Evolutionary conservation across 2,329 filamentous ascomycete genomes (phyloP), one percentile per base, ranked within the genome.

Genomic region (Penicillium glabrum): DNA sequence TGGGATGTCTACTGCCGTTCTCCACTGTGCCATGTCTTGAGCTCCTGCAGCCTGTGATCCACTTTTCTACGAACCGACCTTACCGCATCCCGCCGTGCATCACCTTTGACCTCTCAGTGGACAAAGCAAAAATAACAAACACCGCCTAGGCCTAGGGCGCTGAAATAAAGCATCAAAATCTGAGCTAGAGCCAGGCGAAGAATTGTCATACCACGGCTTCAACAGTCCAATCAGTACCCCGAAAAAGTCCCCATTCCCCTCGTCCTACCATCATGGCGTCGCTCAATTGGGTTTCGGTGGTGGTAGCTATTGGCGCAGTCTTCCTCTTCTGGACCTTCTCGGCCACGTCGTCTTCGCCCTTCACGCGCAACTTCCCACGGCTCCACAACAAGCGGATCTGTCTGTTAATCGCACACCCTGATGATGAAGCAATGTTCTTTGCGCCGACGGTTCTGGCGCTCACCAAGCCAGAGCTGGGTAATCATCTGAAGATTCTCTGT

Each of bases 391-490:
- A 96, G 82, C 87, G 90, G 69, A 91, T 99, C 70, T 89, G 90
- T 72, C 84, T 99, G 53, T 82, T 99, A 54, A 98, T 99, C 69
- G 95, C 95, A 23, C 95, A 99, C 77, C 95, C 95, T 0, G 95
- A 99, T 76, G 95, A 99, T 70, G 95, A 99, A 80, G 95, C 93
- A 74, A 99, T 99, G 95, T 99, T 99, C 82, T 99, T 99, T 77
- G 87, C 92, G 61, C 95, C 95, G 0, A 90, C 91, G 0, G 82
- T 98, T 14, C 82, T 96, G 66, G 87, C 90, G n/a, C 83, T 99
- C 56, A 93, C 92, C 19, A 82, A 84, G 14, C 91, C 91, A 4
- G 85, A 87, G 57, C 82, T 89, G 21, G 89, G 90, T 4, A 98
- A 99, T 76, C 91, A 96, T 71, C 83, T 99, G 70, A 95, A 96